Base-by-base conservation (phyloP, 2,329 filamentous ascomycete species). In the Aphanoascus verrucosus region DNA sequence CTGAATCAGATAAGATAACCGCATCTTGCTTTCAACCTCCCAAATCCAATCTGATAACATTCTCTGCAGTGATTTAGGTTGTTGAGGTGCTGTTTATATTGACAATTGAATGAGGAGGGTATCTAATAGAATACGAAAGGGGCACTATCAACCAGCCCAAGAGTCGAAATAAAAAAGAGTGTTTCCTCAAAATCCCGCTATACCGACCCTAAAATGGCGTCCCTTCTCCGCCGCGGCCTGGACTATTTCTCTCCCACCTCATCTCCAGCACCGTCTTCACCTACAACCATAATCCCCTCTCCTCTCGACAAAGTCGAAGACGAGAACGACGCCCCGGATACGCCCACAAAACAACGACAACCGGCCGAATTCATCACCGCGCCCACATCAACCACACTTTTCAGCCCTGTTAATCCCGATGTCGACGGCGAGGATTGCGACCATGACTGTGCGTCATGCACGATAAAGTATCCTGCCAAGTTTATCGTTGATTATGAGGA, bases 371-470 rank as follows among this genome's bases (percentile, higher is more conserved):
- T 80, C 61, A 55, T 57, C 54, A 67, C 67, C 55, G 73, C 71
- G 19, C 79, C 80, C 61, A 60, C 64, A 43, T 69, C 68, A 45
- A 70, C 72, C 41, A 69, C 73, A 34, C 76, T 97, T 8, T 97
- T 97, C 68, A 74, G 82, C 50, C 81, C 79, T 61, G 88, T 88
- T 37, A 78, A 85, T 63, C 81, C 86, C n/a, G 76, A 78, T 2
- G 72, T 86, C 41, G 91, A 96, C 69, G 91, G 90, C 58, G 87
- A 94, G 40, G 90, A 90, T 60, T 97, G 93, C 67, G 74, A 86
- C 53, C 88, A 82, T 67, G 91, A 97, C 71, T 98, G 91, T 74
- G 80, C 82, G 20, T 82, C 76, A 59, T 97, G 93, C 75, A 80
- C 82, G 12, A 76, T 91, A 60, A 79, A 82, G 56, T 94, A 90